phyloP scores from a whole-genome alignment of 192 early-diverging fungal species.

The Jimgerdemannia flammicorona region DNA sequence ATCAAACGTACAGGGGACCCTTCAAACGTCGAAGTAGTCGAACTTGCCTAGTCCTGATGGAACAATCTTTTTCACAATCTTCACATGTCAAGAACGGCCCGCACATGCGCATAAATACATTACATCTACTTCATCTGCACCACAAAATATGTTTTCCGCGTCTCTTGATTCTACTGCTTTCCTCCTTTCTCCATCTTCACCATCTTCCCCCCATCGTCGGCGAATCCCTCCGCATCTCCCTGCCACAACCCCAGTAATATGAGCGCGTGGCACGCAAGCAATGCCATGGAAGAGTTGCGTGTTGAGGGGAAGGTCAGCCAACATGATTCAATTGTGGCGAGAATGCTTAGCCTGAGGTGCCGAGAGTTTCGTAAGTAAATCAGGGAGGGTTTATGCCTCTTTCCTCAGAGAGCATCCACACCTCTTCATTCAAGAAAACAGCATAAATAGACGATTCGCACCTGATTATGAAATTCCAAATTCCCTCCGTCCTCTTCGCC shows the following conservation, averaged over 20 bases:
- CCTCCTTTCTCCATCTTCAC: neutral
- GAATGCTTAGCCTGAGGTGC: conserved; percentile 11
- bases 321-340: conserved; percentile 32
- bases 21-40: too few relatives aligned
- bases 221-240: neutral
- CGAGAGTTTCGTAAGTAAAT: neutral
- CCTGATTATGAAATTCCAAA: neutral
- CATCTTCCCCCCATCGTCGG: neutral
- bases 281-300: conserved; percentile 17
- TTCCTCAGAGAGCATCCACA: neutral
- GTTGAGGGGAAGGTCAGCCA: conserved; percentile 37
- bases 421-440: neutral
- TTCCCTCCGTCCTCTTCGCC: neutral
- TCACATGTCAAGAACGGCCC: too few relatives aligned
- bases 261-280: conserved; percentile 26
- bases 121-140: too few relatives aligned
- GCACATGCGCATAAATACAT: too few relatives aligned
- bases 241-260: conserved; percentile 12
- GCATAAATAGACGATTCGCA: neutral
- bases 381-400: neutral
- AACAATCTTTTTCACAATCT: too few relatives aligned
- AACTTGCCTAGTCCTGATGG: too few relatives aligned
- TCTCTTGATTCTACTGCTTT: too few relatives aligned
- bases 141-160: too few relatives aligned
- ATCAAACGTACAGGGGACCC: too few relatives aligned